A percentile compares a stretch with the other conserved stretches of the same genome.
These are phyloP conservation scores for Aspergillus chevalieri DNA, from an alignment of 2,329 filamentous ascomycete genomes.

Conservation along the genomic window DNA sequence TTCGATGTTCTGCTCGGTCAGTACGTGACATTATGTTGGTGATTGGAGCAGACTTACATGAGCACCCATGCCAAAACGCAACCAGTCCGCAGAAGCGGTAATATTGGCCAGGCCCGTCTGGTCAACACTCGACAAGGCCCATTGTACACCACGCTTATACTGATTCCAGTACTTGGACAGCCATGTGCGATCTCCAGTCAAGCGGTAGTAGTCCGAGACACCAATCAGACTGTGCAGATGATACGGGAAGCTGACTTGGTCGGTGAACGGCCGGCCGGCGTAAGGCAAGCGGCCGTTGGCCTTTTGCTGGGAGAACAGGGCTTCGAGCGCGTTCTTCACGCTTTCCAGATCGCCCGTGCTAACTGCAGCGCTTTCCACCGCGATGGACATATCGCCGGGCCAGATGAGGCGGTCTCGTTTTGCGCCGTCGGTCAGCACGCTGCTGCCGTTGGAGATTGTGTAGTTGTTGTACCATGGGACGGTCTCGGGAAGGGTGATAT, in stretches of 20 bases:
- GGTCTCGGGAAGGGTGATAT: slow-evolving; percentile 10
- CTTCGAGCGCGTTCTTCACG: slow-evolving; percentile 46
- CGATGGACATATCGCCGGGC: slow-evolving; percentile 57
- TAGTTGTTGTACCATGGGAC: slow-evolving; percentile 27
- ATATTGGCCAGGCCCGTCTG: slow-evolving; percentile 42
- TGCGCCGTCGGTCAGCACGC: slow-evolving; percentile 34
- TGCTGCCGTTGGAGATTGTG: slow-evolving; percentile 24
- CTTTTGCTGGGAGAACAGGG: slow-evolving; percentile 43
- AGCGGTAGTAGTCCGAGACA: slow-evolving; percentile 41
- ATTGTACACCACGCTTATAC: slow-evolving; percentile 40
- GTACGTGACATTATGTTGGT: not conserved
- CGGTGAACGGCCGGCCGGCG: slow-evolving; percentile 42
- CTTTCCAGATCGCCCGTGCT: slow-evolving; percentile 50
- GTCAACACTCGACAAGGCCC: slow-evolving; percentile 39
- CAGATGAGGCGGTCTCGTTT: slow-evolving; percentile 46
- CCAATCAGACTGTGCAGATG: slow-evolving; percentile 48
- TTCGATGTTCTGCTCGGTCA: slow-evolving; percentile 17
- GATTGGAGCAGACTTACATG: slow-evolving; percentile 25
- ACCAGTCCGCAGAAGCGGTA: slow-evolving; percentile 42
- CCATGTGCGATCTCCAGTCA: slow-evolving; percentile 37
- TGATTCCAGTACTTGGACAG: slow-evolving; percentile 38
- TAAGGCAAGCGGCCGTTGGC: slow-evolving; percentile 45
- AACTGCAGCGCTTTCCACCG: slow-evolving; percentile 49
- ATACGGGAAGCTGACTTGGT: slow-evolving; percentile 48
- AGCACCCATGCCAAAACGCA: slow-evolving; percentile 46